These are phyloP conservation scores for Danielia oregonensis DNA, from an alignment of 805 yeast genomes.

Conservation along the genomic window DNA sequence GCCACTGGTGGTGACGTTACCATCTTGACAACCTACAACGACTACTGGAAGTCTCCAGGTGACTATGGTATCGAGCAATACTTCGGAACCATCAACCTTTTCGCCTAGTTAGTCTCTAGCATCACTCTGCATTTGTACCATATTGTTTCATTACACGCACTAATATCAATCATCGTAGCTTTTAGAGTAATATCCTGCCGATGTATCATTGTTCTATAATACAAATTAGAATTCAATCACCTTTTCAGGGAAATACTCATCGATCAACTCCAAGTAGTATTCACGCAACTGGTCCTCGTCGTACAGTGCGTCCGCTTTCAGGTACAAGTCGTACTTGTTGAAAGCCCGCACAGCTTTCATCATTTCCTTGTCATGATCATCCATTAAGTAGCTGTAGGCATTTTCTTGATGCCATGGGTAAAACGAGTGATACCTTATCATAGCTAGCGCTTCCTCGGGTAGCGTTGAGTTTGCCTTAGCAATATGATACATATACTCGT, in stretches of 20 bases:
- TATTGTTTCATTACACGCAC: no score
- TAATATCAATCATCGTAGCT: no score
- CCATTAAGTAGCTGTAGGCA: conserved; percentile 63
- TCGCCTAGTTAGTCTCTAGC: conserved; percentile 13
- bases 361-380: conserved; percentile 57
- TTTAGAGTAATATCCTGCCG: no score
- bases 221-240: conserved; percentile 54
- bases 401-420: conserved; percentile 76
- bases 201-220: no score
- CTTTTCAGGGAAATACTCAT: conserved; percentile 60
- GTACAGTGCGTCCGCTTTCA: conserved; percentile 50
- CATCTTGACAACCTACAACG: conserved; percentile 76
- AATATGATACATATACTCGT: conserved; percentile 71
- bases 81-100: conserved; percentile 61
- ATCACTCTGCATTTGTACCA: background rate
- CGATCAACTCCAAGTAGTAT: conserved; percentile 60
- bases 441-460: conserved; percentile 65
- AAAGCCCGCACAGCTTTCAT: conserved; percentile 61
- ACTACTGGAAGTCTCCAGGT: conserved; percentile 86
- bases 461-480: conserved; percentile 61
- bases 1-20: conserved; percentile 59
- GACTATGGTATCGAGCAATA: conserved; percentile 80
- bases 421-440: conserved; percentile 72
- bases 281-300: conserved; percentile 50
- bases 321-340: conserved; percentile 66